Evolutionary conservation across 192 early-diverging fungal species (phyloP).

Genomic region (Linderina pennispora): DNA sequence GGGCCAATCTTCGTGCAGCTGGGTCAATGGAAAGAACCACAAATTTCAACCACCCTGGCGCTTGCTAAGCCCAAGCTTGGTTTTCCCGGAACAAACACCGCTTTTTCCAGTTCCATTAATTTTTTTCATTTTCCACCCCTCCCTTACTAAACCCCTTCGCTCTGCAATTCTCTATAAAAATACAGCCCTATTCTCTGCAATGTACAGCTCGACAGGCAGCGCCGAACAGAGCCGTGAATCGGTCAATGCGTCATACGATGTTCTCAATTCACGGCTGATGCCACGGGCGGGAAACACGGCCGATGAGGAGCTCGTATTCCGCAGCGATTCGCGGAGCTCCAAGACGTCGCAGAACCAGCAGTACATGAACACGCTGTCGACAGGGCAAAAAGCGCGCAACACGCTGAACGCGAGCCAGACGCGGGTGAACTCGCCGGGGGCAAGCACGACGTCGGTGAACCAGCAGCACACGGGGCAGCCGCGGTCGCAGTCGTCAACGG

Average conservation of each 20-base stretch:
- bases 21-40: too few species aligned
- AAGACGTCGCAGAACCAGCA: constrained; percentile 40
- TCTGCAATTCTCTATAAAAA: too few species aligned
- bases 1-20: too few species aligned
- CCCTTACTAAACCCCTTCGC: too few species aligned
- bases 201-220: constrained; percentile 29
- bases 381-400: constrained; percentile 31
- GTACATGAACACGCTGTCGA: constrained; percentile 44
- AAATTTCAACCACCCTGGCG: too few species aligned
- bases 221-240: constrained; percentile 34
- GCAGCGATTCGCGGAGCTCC: constrained; percentile 34
- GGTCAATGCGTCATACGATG: constrained; percentile 14
- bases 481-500: constrained; percentile 13
- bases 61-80: too few species aligned
- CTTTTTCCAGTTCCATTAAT: too few species aligned
- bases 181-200: neutral
- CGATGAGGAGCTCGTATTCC: constrained; percentile 43
- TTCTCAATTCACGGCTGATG: constrained; percentile 33
- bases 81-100: too few species aligned
- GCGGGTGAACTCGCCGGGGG: constrained; percentile 12
- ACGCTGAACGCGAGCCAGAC: constrained; percentile 14
- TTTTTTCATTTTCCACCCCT: too few species aligned
- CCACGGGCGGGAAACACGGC: constrained; percentile 31
- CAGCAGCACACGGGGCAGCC: constrained; percentile 10
- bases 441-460: constrained; percentile 26